These are phyloP conservation scores for Goniomonas avonlea DNA, from an alignment of 78 protist genomes.

Conservation along the genomic window DNA sequence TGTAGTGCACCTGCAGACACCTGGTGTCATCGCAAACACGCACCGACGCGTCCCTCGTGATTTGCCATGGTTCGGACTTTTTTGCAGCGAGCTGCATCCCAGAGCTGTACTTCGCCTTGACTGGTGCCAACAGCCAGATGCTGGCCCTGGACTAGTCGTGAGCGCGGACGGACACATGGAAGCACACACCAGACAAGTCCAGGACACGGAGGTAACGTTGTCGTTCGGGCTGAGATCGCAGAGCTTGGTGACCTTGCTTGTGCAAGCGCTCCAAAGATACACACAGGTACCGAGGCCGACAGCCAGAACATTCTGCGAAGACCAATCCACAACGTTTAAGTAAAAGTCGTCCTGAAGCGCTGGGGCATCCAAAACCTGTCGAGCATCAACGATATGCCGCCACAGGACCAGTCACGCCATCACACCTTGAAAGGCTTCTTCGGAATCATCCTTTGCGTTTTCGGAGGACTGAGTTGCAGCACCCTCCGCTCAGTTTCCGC, in stretches of 20 bases:
- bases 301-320: constrained; percentile 38
- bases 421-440: too few species aligned
- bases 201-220: constrained; percentile 25
- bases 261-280: constrained; percentile 41
- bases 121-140: constrained; percentile 43
- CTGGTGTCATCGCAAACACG: too few species aligned
- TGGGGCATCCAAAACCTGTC: constrained; percentile 51
- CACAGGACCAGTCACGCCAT: too few species aligned
- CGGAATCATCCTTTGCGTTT: too few species aligned
- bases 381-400: too few species aligned
- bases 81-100: constrained; percentile 34
- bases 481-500: too few species aligned
- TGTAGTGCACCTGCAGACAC: too few species aligned
- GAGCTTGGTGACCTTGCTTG: constrained; percentile 27
- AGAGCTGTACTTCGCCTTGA: constrained; percentile 29
- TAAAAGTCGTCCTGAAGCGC: constrained; percentile 42
- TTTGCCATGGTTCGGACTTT: constrained; percentile 27
- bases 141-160: neutral
- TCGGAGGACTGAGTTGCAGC: too few species aligned
- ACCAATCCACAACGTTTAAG: constrained; percentile 43
- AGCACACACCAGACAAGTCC: constrained; percentile 20
- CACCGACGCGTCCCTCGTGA: too few species aligned
- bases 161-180: neutral
- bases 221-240: neutral
- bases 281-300: constrained; percentile 46